Evolutionary conservation across 768 basidiomycete species (phyloP), one percentile per base, ranked within the genome.

Genomic region (Boletus speciosus): DNA sequence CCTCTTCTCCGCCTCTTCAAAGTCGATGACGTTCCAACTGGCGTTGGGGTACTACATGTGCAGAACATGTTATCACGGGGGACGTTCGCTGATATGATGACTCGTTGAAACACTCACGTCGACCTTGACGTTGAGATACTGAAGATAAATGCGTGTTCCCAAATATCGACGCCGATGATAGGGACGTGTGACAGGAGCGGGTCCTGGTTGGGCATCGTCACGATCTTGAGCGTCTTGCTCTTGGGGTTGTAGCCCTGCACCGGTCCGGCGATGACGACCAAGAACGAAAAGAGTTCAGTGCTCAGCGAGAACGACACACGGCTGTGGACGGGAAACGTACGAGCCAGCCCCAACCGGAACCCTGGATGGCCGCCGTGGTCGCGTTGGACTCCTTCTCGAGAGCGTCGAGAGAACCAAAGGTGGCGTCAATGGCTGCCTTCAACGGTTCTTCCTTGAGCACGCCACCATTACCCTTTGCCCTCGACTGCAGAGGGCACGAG

Each of bases 141-240:
- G 93, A 63, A 96, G 82, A 77, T 96, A 98, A 78, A 93, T 49
- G 93, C 91, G 67, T 95, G 93, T 74, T 96, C 93, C 93, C 93
- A 96, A 67, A 95, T 84, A 60, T 95, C 93, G 62, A 97, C 86
- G 41, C 93, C 93, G 62, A 95, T 89, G 75, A 97, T 81, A 51
- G 93, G 91, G 51, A 82, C 73, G 66, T 84, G 86, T 43, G 74
- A 70, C 60, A 92, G 73, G 47, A 95, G 80, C 55, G 94, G 95
- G 69, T 98, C 95, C 78, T 99, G 97, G 82, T 99, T 98, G 6
- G 93, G 70, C 32, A 97, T 98, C 40, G 97, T 95, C 47, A 82
- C 74, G 61, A 97, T 82, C 77, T 96, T 93, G 52, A 99, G 84
- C 61, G 76, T 77, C 73, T 84, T 83, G 58, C 74, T 82, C 52